These are phyloP conservation scores for Euptelea pleiosperma DNA, from an alignment of 164 flowering plant species.

Conservation along the genomic window DNA sequence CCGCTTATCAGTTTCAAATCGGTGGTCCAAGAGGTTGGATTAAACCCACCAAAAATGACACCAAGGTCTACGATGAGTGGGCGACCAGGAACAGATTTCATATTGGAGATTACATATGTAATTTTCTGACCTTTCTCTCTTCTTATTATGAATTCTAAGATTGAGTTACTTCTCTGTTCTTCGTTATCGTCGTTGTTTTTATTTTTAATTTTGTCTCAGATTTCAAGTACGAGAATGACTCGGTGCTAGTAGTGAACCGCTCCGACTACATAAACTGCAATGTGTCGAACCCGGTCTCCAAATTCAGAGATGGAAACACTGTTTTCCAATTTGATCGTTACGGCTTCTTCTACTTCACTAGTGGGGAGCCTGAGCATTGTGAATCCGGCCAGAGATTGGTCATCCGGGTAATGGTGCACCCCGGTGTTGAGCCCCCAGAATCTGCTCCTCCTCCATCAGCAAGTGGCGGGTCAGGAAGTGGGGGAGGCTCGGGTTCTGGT, in stretches of 20 bases:
- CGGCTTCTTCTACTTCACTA: slow-evolving; percentile 57
- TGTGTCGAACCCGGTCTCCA: slow-evolving; percentile 25
- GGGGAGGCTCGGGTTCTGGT: not conserved
- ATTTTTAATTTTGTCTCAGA: slow-evolving; percentile 24
- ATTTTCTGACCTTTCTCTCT: slow-evolving; percentile 13
- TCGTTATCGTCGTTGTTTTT: not conserved
- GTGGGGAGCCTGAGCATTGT: slow-evolving; percentile 46
- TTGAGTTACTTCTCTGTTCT: not conserved
- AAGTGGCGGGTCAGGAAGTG: slow-evolving; percentile 9
- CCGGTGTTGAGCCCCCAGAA: slow-evolving; percentile 12
- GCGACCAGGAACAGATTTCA: slow-evolving; percentile 54
- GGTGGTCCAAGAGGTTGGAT: slow-evolving; percentile 54
- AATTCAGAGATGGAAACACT: slow-evolving; percentile 41
- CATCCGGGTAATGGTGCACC: slow-evolving; percentile 45
- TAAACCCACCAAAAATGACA: slow-evolving; percentile 36
- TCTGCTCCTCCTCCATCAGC: slow-evolving; percentile 26
- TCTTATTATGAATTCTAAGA: not conserved
- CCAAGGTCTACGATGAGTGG: slow-evolving; percentile 48
- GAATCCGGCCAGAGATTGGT: slow-evolving; percentile 41
- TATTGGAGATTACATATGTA: slow-evolving; percentile 55
- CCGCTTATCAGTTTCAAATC: slow-evolving; percentile 40
- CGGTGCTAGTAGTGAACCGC: slow-evolving; percentile 49
- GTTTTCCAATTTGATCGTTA: slow-evolving; percentile 36
- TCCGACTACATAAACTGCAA: slow-evolving; percentile 39
- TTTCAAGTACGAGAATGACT: slow-evolving; percentile 56